Conservation (phyloP, 495 filamentous ascomycete genomes). For the Hypoxylon crocopeplum region DNA sequence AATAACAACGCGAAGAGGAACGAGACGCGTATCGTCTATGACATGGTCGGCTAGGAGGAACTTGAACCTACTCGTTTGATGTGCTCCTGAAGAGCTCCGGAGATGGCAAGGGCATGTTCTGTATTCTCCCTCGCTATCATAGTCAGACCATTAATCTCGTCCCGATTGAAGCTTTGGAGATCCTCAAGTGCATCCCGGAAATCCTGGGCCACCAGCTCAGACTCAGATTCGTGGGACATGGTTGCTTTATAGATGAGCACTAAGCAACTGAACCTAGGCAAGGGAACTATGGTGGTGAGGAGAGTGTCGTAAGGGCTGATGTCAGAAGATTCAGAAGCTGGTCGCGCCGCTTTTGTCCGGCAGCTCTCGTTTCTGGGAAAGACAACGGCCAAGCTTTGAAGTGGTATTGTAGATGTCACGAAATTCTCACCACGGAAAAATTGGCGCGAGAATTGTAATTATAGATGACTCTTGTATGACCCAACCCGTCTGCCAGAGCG, state of each 20-base stretch:
- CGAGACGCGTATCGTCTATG: conserved; percentile 8
- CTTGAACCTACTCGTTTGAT: conserved; percentile 81
- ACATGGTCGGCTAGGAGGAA: conserved; percentile 2
- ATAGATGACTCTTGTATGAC: conserved; percentile 27
- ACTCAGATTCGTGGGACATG: conserved; percentile 76
- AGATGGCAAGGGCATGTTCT: conserved; percentile 89
- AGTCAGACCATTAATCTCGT: conserved; percentile 94
- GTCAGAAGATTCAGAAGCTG: not conserved
- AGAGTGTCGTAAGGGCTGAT: conserved; percentile 11
- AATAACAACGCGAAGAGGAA: not conserved
- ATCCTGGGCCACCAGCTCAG: conserved; percentile 92
- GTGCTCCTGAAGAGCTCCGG: conserved; percentile 85
- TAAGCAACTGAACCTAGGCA: conserved; percentile 18
- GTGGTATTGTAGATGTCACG: conserved; percentile 33
- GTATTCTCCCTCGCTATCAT: conserved; percentile 97
- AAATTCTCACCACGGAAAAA: conserved; percentile 32
- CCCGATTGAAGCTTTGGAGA: conserved; percentile 83
- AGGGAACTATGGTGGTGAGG: conserved; percentile 3
- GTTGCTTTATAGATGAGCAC: conserved; percentile 33
- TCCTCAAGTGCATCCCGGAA: conserved; percentile 93
- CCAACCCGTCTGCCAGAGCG: conserved; percentile 27
- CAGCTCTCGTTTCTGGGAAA: conserved; percentile 10
- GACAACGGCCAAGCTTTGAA: conserved; percentile 26
- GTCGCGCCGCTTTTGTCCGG: conserved; percentile 5
- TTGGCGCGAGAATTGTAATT: conserved; percentile 36